Evolutionary conservation across 495 filamentous ascomycete species (phyloP).

Genomic region (Tuber umbilicatum): DNA sequence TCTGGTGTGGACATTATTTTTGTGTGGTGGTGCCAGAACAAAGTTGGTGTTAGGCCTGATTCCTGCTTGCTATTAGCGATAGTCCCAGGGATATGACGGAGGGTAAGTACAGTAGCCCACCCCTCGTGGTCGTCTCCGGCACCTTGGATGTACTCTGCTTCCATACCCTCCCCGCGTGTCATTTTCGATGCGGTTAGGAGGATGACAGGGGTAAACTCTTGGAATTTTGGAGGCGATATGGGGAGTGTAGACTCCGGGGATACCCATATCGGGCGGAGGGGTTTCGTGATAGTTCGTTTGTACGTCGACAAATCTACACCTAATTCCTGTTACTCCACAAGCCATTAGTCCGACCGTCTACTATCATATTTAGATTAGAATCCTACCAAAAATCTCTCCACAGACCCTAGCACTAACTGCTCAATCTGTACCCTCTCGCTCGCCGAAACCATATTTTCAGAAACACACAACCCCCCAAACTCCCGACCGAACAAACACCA

Average conservation of each 20-base stretch:
- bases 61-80: constrained; percentile 14
- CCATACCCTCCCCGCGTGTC: constrained; percentile 58
- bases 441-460: constrained; percentile 58
- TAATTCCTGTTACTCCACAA: neutral
- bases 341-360: constrained; percentile 15
- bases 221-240: constrained; percentile 42
- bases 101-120: constrained; percentile 56
- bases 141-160: constrained; percentile 83
- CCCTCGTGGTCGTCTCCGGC: constrained; percentile 88
- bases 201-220: constrained; percentile 60
- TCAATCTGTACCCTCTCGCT: constrained; percentile 80
- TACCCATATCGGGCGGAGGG: constrained; percentile 60
- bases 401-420: constrained; percentile 58
- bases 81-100: neutral
- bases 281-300: constrained; percentile 48
- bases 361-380: constrained; percentile 41
- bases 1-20: constrained; percentile 19
- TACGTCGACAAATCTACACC: neutral
- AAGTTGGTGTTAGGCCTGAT: constrained; percentile 60
- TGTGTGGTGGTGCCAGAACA: constrained; percentile 69
- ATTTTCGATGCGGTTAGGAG: constrained; percentile 74
- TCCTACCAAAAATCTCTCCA: constrained; percentile 52
- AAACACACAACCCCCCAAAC: constrained; percentile 55
- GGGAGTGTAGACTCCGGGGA: constrained; percentile 46
- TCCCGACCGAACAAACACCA: constrained; percentile 62